Percentiles rank a stretch among this genome's conserved stretches.
Evolutionary conservation across 768 basidiomycete genomes (phyloP).

Genomic region (Leccinum subtestaceum): DNA sequence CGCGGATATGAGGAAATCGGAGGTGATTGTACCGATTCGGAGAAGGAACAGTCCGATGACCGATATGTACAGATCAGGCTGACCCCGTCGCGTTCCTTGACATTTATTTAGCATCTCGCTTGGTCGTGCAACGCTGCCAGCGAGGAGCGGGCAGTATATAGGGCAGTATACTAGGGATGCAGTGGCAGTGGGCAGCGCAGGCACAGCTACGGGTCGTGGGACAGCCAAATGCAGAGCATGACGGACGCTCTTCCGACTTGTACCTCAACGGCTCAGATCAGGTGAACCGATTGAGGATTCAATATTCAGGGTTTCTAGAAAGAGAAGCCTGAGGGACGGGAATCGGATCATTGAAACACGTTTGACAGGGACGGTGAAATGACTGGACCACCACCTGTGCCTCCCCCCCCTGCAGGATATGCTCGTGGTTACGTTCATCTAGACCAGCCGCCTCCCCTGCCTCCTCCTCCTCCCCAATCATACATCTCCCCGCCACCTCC

Average conservation of each 20-base stretch:
- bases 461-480: constrained; percentile 46
- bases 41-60: too few species aligned
- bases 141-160: not conserved
- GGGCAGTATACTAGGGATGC: too few species aligned
- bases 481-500: constrained; percentile 22
- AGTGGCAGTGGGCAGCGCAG: not conserved
- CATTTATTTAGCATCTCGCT: not conserved
- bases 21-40: not conserved
- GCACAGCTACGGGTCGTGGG: constrained; percentile 1
- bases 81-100: too few species aligned
- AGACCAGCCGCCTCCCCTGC: constrained; percentile 44
- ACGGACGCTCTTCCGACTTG: not conserved
- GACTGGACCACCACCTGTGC: constrained; percentile 28
- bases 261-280: not conserved
- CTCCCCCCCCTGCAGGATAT: constrained; percentile 25
- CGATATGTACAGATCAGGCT: too few species aligned
- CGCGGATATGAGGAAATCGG: not conserved
- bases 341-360: not conserved
- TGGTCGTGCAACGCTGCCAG: not conserved
- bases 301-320: not conserved
- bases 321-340: not conserved
- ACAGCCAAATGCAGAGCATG: not conserved
- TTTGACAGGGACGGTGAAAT: constrained; percentile 7
- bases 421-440: constrained; percentile 9
- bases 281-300: not conserved